Conservation (phyloP, 2,329 filamentous ascomycete species). For the Raffaelea albimanens region DNA sequence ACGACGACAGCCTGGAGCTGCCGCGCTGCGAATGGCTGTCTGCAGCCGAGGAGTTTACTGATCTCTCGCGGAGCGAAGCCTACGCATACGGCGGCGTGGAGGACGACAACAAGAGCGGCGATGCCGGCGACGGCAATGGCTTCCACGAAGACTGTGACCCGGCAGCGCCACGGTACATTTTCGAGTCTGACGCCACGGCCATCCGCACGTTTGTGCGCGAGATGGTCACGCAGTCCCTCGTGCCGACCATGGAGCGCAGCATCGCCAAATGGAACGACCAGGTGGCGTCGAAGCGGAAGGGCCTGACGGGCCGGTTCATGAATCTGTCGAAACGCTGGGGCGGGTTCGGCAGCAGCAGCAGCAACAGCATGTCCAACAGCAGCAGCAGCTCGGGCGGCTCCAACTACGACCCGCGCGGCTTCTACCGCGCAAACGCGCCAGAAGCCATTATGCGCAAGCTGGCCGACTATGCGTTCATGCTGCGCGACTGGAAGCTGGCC, state of each 20-base stretch:
- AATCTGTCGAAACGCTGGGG: conserved; percentile 82
- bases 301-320: conserved; percentile 87
- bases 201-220: conserved; percentile 86
- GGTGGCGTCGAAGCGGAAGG: conserved; percentile 79
- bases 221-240: conserved; percentile 87
- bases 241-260: conserved; percentile 92
- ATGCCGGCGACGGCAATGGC: conserved; percentile 55
- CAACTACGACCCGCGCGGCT: conserved; percentile 78
- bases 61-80: conserved; percentile 52
- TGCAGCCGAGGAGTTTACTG: conserved; percentile 71
- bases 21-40: conserved; percentile 84
- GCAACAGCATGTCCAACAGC: conserved; percentile 25
- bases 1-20: conserved; percentile 79
- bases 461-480: conserved; percentile 93
- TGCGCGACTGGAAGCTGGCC: conserved; percentile 90
- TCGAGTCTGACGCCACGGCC: conserved; percentile 83
- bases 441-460: conserved; percentile 91
- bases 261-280: conserved; percentile 95
- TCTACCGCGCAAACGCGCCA: conserved; percentile 72
- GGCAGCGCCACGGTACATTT: conserved; percentile 61
- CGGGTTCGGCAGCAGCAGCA: conserved; percentile 54
- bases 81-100: conserved; percentile 53
- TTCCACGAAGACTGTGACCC: conserved; percentile 16
- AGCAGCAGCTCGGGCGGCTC: conserved; percentile 27
- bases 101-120: conserved; percentile 55